Evolutionary conservation across 75 land plant genomes (phyloP), one percentile per base, ranked within the genome.

Genomic region (Isoetes taiwanensis): DNA sequence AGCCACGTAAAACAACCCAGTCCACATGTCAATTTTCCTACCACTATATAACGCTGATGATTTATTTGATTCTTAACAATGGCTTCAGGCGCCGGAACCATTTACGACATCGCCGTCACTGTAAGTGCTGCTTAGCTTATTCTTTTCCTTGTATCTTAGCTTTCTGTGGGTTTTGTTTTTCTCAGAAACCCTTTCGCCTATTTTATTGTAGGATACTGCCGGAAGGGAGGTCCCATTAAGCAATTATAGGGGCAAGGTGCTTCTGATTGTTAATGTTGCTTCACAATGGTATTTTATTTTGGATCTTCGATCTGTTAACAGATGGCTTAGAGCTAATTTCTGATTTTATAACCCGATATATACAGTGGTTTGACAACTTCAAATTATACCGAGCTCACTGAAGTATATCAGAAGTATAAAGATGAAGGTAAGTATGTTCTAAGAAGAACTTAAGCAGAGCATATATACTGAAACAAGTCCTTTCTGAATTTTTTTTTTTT

Each of bases 331-430:
- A 37, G 39, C 23, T 46, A 19, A 5, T 46, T 46, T n/a, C n/a
- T 46, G n/a, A n/a, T n/a, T n/a, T n/a, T n/a, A n/a, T n/a, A n/a
- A n/a, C n/a, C n/a, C n/a, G n/a, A n/a, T n/a, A n/a, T n/a, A n/a
- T 35, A 54, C 73, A 87, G 96, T 61, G 95, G 95, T n/a, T 65
- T 88, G 65, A 84, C 90, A 24, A 38, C 65, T 31, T 68, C 78
- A 21, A 88, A 88, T 50, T 88, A 88, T 57, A 65, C 79, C 17
- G 95, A 88, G 48, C 82, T 88, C 3, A 58, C 90, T 4, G 72
- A 81, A 32, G 0, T 88, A 0, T 84, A 88, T 63, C 76, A 70
- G 59, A 84, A 88, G 66, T 79, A 81, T 70, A 88, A 81, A 62
- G 75, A 62, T 32, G 64, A 77, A 70, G 85, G 90, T 81, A 8